These are phyloP conservation scores for Epichloe elymi DNA, from an alignment of 2,329 filamentous ascomycete species.

Conservation along the genomic window DNA sequence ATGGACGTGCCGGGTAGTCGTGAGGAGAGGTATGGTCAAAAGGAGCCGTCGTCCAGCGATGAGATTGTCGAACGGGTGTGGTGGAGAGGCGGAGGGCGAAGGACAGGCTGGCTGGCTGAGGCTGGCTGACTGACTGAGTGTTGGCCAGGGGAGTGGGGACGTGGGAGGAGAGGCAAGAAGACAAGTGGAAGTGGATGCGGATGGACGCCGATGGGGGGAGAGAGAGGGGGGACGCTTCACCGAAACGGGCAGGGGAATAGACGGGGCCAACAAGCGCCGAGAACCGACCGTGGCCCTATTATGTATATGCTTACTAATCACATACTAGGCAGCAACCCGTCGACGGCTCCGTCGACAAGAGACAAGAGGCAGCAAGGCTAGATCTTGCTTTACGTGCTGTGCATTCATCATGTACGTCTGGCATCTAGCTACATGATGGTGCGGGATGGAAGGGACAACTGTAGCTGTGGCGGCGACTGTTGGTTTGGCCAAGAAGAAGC, in stretches of 20 bases:
- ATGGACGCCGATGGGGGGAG: background rate
- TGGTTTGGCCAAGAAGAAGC: too few relatives aligned
- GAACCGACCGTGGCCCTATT: background rate
- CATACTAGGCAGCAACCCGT: too few relatives aligned
- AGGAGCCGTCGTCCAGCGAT: constrained; percentile 15
- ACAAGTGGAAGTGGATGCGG: background rate
- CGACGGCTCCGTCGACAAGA: too few relatives aligned
- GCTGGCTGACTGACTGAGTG: constrained; percentile 6
- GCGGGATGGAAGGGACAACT: too few relatives aligned
- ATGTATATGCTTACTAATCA: too few relatives aligned
- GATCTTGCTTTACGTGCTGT: too few relatives aligned
- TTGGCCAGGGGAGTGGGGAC: background rate
- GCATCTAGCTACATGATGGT: too few relatives aligned
- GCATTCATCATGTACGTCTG: too few relatives aligned
- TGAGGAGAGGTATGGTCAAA: constrained; percentile 4
- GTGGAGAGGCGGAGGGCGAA: constrained; percentile 22
- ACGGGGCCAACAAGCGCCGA: background rate
- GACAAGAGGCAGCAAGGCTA: too few relatives aligned
- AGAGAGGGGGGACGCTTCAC: background rate
- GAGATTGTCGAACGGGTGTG: constrained; percentile 16
- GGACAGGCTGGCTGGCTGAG: constrained; percentile 8
- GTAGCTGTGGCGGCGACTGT: too few relatives aligned
- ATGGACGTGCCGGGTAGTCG: background rate
- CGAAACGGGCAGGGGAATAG: background rate
- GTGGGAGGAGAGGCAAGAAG: background rate